Base-by-base conservation (phyloP, 2,329 filamentous ascomycete species). In the Colletotrichum sp. region DNA sequence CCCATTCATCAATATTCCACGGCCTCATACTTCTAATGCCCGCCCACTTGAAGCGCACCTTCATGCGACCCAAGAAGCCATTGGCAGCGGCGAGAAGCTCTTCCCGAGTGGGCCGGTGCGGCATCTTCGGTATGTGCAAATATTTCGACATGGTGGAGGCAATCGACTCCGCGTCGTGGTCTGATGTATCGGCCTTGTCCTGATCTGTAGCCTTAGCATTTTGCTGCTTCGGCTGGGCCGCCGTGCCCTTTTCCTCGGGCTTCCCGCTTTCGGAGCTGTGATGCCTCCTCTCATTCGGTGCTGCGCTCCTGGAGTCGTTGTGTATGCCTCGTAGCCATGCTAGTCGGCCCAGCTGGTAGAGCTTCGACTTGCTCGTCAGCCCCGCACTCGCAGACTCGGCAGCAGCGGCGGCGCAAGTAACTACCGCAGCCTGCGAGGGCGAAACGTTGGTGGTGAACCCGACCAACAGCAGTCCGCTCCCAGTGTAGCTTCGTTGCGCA, bases 1-100 rank as follows among this genome's bases (percentile, higher is more conserved):
- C 95, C 89, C 98, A 98, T 86, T 99, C 97, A 84, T 99, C 97
- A 26, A 94, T 91, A 84, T 98, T 99, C 92, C 97, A 99, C 1
- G 97, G 97, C 49, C 97, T 91, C 84, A 95, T 95, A 83, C 96
- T 98, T 82, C 96, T 90, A 80, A 99, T 99, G 4, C 97, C 98
- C 81, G 97, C 93, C 97, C 97, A 99, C 85, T 99, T 99, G 87
- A 99, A 98, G 55, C 96, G 94, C 28, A 99, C 95, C 82, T 94
- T 95, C 60, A 98, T 85, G 65, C 97, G 92, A 77, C 98, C 94
- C 93, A 95, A 97, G 84, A 99, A 98, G 2, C 96, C 96, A 26
- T 93, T 98, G 44, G 97, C 96, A 6, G 97, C 96, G 24, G 95
- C 94, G 44, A 99, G 89, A 32, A 99, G 90, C 84, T 99, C 97